Evolutionary conservation across 176 grass and related monocot genomes (phyloP).

Genomic region (Panicum miliaceum): DNA sequence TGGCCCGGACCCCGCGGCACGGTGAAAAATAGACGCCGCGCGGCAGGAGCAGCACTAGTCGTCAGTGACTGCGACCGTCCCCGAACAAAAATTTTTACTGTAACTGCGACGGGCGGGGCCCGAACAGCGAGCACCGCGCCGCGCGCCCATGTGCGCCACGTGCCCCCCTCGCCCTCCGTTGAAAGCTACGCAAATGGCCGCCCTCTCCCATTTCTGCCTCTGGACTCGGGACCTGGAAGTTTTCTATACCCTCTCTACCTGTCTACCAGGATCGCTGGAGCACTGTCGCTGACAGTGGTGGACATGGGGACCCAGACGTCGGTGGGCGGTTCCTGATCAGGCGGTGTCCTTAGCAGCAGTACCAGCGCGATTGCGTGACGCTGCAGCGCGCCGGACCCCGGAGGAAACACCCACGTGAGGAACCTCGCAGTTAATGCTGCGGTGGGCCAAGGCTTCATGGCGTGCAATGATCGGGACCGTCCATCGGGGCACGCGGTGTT

Average conservation of each 20-base stretch:
- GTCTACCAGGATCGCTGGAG: too few relatives aligned
- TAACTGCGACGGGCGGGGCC: neutral
- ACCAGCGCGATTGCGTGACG: too few relatives aligned
- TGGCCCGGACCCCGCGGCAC: neutral
- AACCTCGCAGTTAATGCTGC: neutral
- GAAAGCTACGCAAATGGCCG: neutral
- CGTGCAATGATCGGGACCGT: neutral
- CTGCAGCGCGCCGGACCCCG: neutral
- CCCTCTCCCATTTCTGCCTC: neutral
- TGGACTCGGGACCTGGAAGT: too few relatives aligned
- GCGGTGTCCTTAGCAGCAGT: neutral
- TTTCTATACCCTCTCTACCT: too few relatives aligned
- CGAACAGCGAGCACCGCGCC: constrained; percentile 16
- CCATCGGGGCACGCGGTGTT: neutral
- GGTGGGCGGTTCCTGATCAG: neutral
- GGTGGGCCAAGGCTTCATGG: neutral
- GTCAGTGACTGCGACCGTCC: neutral
- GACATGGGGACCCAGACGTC: neutral
- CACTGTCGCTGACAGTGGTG: neutral
- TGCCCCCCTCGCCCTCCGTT: neutral
- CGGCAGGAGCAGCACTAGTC: neutral
- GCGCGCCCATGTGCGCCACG: constrained; percentile 13
- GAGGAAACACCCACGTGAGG: constrained; percentile 2
- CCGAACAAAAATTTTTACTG: too few relatives aligned
- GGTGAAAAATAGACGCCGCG: neutral